These are phyloP conservation scores for Zymoseptoria crescenta DNA, from an alignment of 2,329 filamentous ascomycete species.

Conservation along the genomic window DNA sequence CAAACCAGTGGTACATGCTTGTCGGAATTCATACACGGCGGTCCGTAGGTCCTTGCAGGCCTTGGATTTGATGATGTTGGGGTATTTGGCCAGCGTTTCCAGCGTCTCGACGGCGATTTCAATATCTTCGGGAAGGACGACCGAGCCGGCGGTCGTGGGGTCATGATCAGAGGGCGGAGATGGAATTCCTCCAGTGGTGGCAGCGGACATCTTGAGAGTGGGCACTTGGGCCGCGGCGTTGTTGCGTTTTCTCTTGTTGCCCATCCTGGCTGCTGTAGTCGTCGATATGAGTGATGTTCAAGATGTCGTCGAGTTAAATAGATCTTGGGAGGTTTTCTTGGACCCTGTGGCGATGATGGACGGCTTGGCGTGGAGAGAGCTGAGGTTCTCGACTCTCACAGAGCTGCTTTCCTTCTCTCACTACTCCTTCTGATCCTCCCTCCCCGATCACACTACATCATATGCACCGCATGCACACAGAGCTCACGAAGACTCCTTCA, in stretches of 20 bases:
- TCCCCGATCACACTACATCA: background rate
- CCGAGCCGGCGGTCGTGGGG: slow-evolving; percentile 1
- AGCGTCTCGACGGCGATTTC: slow-evolving; percentile 61
- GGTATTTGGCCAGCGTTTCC: slow-evolving; percentile 50
- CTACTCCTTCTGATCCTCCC: too few species aligned
- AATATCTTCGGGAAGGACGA: slow-evolving; percentile 46
- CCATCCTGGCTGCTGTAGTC: background rate
- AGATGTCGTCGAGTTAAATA: background rate
- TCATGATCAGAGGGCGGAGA: slow-evolving; percentile 4
- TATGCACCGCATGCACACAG: background rate
- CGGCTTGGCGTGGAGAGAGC: background rate
- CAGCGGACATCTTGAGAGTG: slow-evolving; percentile 1
- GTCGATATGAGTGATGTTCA: background rate
- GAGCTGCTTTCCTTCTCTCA: background rate
- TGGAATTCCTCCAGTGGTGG: background rate
- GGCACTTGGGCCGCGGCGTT: background rate
- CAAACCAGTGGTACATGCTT: slow-evolving; percentile 59
- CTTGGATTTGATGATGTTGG: slow-evolving; percentile 59
- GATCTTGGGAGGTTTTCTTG: background rate
- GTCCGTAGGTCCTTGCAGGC: slow-evolving; percentile 58
- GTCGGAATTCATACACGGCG: slow-evolving; percentile 61
- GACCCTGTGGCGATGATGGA: background rate
- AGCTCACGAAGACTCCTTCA: background rate
- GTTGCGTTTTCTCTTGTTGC: slow-evolving; percentile 8
- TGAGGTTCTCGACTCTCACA: background rate